Conservation (phyloP, 192 early-diverging fungal genomes). For the Dissophora globulifera region DNA sequence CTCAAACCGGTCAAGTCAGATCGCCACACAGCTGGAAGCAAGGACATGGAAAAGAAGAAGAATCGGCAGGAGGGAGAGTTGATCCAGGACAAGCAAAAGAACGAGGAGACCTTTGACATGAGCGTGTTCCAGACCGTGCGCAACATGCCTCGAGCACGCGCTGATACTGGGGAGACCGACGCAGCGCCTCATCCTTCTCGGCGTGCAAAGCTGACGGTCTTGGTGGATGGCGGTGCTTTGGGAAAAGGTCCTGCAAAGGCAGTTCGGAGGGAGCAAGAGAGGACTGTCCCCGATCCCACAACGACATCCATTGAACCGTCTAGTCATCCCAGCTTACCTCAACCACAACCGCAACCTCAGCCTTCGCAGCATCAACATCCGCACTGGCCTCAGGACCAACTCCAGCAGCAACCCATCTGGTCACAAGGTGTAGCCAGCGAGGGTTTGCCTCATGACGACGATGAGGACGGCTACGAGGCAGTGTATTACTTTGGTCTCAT, state of each 20-base stretch:
- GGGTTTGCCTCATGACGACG: background rate
- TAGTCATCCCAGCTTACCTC: too few species aligned
- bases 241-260: too few species aligned
- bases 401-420: conserved; percentile 9
- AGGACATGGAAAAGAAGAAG: background rate
- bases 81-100: background rate
- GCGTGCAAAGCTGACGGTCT: too few species aligned
- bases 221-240: too few species aligned
- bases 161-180: too few species aligned
- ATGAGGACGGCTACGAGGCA: conserved; percentile 33
- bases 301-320: too few species aligned
- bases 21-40: background rate
- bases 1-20: conserved; percentile 11
- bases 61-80: too few species aligned
- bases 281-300: too few species aligned
- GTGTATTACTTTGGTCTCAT: conserved; percentile 52
- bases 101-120: background rate
- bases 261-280: too few species aligned
- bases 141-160: conserved; percentile 13
- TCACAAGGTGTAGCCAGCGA: conserved; percentile 34
- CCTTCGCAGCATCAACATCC: background rate
- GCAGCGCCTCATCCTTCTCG: too few species aligned
- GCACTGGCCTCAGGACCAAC: background rate
- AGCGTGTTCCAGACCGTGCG: conserved; percentile 40
- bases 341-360: too few species aligned